A percentile compares a stretch with the other conserved stretches of the same genome.
Evolutionary conservation across 768 basidiomycete species (phyloP).

Genomic region (Rossbeevera mucosa): DNA sequence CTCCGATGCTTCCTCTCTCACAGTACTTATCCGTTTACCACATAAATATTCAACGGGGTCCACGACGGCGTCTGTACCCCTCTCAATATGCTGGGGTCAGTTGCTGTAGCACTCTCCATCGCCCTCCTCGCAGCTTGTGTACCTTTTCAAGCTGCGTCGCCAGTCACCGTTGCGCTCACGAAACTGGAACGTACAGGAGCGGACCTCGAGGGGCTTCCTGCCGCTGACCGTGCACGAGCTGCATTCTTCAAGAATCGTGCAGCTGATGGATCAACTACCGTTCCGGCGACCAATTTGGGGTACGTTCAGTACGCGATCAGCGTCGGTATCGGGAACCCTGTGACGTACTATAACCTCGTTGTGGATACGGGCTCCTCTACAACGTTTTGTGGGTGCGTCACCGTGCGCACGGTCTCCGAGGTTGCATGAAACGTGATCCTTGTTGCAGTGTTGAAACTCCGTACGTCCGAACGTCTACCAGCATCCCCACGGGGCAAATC

Average conservation of each 20-base stretch:
- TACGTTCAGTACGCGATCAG: slow-evolving; percentile 17
- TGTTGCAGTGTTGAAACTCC: slow-evolving; percentile 14
- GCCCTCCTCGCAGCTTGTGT: slow-evolving; percentile 5
- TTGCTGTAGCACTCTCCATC: slow-evolving; percentile 1
- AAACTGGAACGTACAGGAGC: slow-evolving; percentile 10
- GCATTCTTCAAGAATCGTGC: slow-evolving; percentile 3
- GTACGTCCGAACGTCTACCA: slow-evolving; percentile 21
- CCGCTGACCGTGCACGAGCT: slow-evolving; percentile 17
- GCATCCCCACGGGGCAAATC: slow-evolving; percentile 20
- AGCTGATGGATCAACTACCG: slow-evolving; percentile 2
- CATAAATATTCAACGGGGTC: slow-evolving; percentile 3
- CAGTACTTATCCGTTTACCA: neutral
- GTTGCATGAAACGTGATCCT: neutral
- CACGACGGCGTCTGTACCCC: neutral
- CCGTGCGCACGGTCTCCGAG: neutral
- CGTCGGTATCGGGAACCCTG: slow-evolving; percentile 25
- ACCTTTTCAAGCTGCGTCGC: slow-evolving; percentile 1
- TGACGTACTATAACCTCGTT: slow-evolving; percentile 26
- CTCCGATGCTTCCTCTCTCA: neutral
- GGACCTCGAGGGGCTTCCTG: slow-evolving; percentile 15
- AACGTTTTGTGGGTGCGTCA: slow-evolving; percentile 26
- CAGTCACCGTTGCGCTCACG: slow-evolving; percentile 7
- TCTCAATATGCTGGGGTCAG: slow-evolving; percentile 11
- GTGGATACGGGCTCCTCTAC: slow-evolving; percentile 34
- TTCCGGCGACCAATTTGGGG: slow-evolving; percentile 10